Base-by-base conservation (phyloP, 768 basidiomycete genomes). In the Termitomyces sp. region DNA sequence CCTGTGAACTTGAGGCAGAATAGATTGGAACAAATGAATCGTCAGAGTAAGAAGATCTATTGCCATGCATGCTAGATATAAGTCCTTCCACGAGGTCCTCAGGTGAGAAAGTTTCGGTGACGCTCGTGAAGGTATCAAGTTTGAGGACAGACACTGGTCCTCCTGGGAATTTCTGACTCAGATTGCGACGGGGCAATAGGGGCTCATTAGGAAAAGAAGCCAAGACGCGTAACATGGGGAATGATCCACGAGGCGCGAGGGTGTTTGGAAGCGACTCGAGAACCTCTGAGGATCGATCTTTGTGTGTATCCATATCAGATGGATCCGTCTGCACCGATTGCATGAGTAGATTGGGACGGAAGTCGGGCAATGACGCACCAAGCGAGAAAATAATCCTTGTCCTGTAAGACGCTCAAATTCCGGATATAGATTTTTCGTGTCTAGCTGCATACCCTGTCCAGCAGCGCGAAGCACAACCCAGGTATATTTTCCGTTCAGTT, bases 21-120 rank as follows among this genome's bases (percentile, higher is more conserved):
- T 16, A 12, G 42, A 53, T 25, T 3, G 52, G 30, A 19, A 19
- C 5, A 21, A 54, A 54, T 3, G 43, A 23, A 12, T 27, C 37
- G 3, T 47, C 45, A n/a, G 25, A 19, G 12, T 55, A 55, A 5
- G 44, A 21, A 45, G 34, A 45, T 14, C 54, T 46, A 40, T 27
- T 45, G 32, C n/a, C 37, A 17, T 55, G 54, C 35, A 55, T 47
- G 12, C 54, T 55, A 11, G 45, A 46, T n/a, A 55, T 30, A 10
- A 55, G 35, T 17, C 44, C 54, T 27, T 55, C 54, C 10, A 55
- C 12, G 1, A 55, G 44, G 23, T 55, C 35, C n/a, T 35, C 39
- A 28, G 35, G 34, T 41, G 32, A 21, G n/a, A 46, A 47, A 0
- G 44, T 16, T 37, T 55, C 34, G 17, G 45, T 55, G 19, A 55